phyloP scores from a whole-genome alignment of 495 filamentous ascomycete species.

The Podospora comata region DNA sequence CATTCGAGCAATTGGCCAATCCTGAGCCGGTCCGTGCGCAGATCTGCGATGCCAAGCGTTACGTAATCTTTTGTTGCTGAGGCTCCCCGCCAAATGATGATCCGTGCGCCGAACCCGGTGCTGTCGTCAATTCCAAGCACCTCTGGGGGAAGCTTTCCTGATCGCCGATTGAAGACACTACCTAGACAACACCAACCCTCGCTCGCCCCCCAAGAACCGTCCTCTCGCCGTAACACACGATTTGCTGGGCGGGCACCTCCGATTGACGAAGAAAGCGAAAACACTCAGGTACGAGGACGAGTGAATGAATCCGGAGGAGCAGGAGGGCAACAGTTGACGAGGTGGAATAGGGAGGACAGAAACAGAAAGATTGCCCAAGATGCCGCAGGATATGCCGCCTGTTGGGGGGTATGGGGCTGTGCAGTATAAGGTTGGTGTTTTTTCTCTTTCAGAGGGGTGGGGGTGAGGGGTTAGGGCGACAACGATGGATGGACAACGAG shows the following conservation, averaged over 20 bases:
- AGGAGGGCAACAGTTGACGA: neutral
- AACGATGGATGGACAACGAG: no score
- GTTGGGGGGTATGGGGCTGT: constrained; percentile 88
- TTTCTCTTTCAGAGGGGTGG: constrained; percentile 3
- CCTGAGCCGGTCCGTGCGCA: neutral
- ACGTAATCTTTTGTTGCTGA: neutral
- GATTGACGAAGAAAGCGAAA: neutral
- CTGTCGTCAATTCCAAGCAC: neutral
- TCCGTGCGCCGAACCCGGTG: neutral
- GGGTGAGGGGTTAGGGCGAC: neutral
- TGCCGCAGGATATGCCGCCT: constrained; percentile 92
- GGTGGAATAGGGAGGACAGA: constrained; percentile 7
- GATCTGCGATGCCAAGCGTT: neutral
- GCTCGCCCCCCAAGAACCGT: neutral
- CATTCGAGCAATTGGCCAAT: neutral
- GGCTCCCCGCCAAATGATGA: neutral
- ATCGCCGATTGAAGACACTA: neutral
- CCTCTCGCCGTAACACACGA: neutral
- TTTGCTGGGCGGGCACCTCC: neutral
- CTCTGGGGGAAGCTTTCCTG: neutral
- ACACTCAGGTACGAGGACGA: neutral
- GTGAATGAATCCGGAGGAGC: no score
- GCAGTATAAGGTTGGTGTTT: constrained; percentile 79
- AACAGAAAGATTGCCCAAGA: constrained; percentile 36
- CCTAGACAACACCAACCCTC: neutral